phyloP scores from a whole-genome alignment of 352 stramenopile species.

The Phytopythium delawarense region DNA sequence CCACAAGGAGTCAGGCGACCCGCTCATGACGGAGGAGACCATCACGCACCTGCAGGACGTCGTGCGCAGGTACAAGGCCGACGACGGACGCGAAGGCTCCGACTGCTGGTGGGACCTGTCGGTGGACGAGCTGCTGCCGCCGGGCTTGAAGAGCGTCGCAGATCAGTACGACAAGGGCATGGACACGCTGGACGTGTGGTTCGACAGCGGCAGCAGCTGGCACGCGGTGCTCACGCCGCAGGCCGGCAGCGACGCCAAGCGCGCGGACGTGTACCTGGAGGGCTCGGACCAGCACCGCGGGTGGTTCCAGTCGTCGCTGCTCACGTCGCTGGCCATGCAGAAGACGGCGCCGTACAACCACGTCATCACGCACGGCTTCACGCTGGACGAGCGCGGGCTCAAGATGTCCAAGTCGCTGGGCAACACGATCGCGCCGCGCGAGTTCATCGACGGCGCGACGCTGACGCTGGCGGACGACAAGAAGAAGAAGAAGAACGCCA shows the following conservation, averaged over 20 bases:
- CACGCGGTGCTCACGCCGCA: constrained; percentile 48
- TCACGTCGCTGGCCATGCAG: constrained; percentile 90
- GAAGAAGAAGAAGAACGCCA: constrained; percentile 76
- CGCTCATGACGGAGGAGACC: constrained; percentile 91
- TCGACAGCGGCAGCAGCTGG: constrained; percentile 93
- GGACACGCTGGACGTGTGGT: constrained; percentile 99
- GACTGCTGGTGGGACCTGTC: constrained; percentile 96
- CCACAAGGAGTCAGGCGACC: constrained; percentile 83
- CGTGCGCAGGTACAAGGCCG: constrained; percentile 37
- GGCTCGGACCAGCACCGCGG: constrained; percentile 97
- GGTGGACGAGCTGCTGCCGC: constrained; percentile 60
- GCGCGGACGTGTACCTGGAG: constrained; percentile 97
- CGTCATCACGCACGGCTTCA: constrained; percentile 98
- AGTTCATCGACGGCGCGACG: constrained; percentile 93
- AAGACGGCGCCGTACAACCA: constrained; percentile 91
- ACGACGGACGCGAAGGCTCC: constrained; percentile 82
- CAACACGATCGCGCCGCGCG: constrained; percentile 93
- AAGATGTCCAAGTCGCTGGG: constrained; percentile 99
- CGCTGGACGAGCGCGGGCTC: constrained; percentile 96
- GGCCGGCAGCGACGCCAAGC: constrained; percentile 57
- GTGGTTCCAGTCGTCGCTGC: constrained; percentile 98
- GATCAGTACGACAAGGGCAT: constrained; percentile 93
- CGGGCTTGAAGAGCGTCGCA: constrained; percentile 54
- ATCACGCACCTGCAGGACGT: constrained; percentile 80
- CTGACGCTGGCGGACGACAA: constrained; percentile 65